These are phyloP conservation scores for Dissophora ornata DNA, from an alignment of 192 early-diverging fungal species.

Conservation along the genomic window DNA sequence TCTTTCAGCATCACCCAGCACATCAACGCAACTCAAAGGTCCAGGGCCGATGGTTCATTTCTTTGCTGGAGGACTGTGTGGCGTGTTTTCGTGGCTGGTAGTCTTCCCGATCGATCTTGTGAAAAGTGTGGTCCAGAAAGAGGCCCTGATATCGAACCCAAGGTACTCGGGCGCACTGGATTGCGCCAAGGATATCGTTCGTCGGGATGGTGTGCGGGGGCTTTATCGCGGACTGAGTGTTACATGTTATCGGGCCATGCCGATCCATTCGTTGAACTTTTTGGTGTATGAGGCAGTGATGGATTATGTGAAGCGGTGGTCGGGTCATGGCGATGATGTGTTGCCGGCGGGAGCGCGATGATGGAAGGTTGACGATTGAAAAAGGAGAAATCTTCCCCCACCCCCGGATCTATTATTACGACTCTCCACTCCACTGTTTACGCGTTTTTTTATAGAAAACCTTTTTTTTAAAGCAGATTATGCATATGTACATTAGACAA, in stretches of 20 bases:
- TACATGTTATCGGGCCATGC: constrained; percentile 80
- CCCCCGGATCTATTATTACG: background rate
- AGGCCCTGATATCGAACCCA: constrained; percentile 66
- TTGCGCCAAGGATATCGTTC: constrained; percentile 64
- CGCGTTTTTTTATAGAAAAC: too few relatives aligned
- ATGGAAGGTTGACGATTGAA: background rate
- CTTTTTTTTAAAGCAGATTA: too few relatives aligned
- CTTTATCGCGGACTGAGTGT: constrained; percentile 81
- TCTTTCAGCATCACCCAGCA: constrained; percentile 7
- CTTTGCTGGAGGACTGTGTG: constrained; percentile 80
- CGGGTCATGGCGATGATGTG: constrained; percentile 36
- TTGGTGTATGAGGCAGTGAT: constrained; percentile 74
- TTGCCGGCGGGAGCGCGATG: constrained; percentile 7
- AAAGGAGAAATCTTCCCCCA: background rate
- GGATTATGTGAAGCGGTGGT: constrained; percentile 46
- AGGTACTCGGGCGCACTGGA: constrained; percentile 55
- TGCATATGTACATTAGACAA: too few relatives aligned
- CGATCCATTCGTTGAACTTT: constrained; percentile 87
- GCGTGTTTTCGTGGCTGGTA: constrained; percentile 80
- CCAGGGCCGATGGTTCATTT: constrained; percentile 78
- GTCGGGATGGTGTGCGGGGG: constrained; percentile 64
- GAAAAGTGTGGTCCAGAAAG: constrained; percentile 81
- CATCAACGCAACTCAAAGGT: constrained; percentile 21
- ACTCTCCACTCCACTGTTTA: too few relatives aligned
- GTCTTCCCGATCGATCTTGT: constrained; percentile 84